phyloP scores from a whole-genome alignment of 2,329 filamentous ascomycete genomes.

The Cladophialophora carrionii region DNA sequence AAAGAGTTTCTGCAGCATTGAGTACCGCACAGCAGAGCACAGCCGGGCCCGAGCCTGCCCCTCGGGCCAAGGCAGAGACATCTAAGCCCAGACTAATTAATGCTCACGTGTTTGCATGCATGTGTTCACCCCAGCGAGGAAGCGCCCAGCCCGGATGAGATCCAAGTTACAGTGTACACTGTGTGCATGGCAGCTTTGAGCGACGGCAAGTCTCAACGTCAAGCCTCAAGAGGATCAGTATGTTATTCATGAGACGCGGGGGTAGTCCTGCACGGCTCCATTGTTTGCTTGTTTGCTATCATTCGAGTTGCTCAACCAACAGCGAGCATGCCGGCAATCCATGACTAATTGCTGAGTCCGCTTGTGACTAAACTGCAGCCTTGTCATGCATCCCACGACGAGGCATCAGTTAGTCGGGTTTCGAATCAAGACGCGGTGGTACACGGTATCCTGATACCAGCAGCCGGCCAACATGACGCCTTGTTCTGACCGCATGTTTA shows the following conservation, averaged over 20 bases:
- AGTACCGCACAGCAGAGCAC: not conserved
- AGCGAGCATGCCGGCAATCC: slow-evolving; percentile 3
- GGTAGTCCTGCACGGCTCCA: not conserved
- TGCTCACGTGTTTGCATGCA: not conserved
- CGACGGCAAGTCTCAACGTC: not conserved
- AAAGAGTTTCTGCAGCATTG: not conserved
- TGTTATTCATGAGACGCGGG: not conserved
- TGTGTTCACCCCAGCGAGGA: not conserved
- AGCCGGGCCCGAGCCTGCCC: no score
- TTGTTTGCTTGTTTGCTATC: not conserved
- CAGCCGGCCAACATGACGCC: not conserved
- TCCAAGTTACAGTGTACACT: not conserved
- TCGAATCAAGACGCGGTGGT: not conserved
- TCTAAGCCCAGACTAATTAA: not conserved
- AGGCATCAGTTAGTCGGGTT: not conserved
- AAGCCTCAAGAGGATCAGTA: not conserved
- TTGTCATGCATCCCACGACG: not conserved
- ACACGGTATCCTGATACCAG: not conserved
- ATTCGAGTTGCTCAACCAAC: not conserved
- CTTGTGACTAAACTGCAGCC: slow-evolving; percentile 1
- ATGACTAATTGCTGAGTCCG: slow-evolving; percentile 15
- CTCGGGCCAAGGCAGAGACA: not conserved
- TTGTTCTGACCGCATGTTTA: not conserved
- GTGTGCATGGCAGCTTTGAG: not conserved
- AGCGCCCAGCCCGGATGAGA: not conserved